A percentile compares a stretch with the other conserved stretches of the same genome.
Evolutionary conservation across 768 basidiomycete genomes (phyloP).

Genomic region (Crassisporium funariophilum): DNA sequence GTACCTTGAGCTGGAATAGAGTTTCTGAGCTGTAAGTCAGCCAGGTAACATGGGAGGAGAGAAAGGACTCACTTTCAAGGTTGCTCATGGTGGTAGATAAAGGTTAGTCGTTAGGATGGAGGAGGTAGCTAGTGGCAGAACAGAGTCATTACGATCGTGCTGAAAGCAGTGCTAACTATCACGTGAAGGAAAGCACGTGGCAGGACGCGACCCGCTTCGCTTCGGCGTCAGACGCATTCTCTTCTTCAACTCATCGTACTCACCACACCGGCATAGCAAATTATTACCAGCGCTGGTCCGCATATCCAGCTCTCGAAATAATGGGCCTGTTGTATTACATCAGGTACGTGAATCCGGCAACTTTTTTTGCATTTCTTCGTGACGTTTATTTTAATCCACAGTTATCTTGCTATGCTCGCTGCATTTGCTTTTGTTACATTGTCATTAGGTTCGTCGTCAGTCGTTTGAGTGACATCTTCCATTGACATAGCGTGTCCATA

Average conservation of each 20-base stretch:
- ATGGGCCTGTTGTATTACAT: constrained; percentile 65
- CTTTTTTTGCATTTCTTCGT: constrained; percentile 5
- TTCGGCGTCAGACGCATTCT: constrained; percentile 1
- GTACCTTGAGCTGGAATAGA: constrained; percentile 97
- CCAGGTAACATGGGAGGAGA: constrained; percentile 1
- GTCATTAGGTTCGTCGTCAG: constrained; percentile 68
- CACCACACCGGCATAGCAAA: background rate
- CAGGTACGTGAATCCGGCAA: constrained; percentile 42
- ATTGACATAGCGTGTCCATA: constrained; percentile 32
- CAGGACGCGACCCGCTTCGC: background rate
- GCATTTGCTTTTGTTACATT: constrained; percentile 91
- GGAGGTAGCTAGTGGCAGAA: no score
- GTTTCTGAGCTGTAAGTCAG: constrained; percentile 67
- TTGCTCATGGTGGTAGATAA: constrained; percentile 59
- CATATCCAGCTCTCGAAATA: background rate
- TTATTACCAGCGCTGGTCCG: constrained; percentile 8
- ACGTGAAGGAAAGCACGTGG: constrained; percentile 17
- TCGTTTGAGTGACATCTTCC: background rate
- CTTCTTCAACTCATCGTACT: constrained; percentile 1
- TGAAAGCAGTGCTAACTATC: constrained; percentile 9
- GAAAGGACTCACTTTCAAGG: constrained; percentile 79
- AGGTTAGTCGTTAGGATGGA: constrained; percentile 2
- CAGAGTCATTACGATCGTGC: constrained; percentile 1
- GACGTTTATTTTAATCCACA: constrained; percentile 25
- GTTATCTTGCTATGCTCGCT: constrained; percentile 74